phyloP scores from a whole-genome alignment of 78 protist species.

The Dictyostelium capitatum region DNA sequence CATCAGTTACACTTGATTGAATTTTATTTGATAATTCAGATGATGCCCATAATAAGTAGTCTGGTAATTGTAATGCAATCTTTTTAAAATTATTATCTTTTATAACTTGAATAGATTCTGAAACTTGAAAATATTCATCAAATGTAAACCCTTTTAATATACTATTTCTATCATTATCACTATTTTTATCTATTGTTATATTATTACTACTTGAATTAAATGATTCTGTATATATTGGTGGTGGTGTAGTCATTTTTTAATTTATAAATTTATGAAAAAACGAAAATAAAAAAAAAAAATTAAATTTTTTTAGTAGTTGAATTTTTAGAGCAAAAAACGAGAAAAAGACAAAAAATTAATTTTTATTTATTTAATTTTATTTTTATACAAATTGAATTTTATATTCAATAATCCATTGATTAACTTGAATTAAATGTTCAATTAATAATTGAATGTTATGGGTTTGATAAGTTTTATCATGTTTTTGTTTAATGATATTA shows the following conservation, averaged over 20 bases:
- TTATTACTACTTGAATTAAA: constrained; percentile 18
- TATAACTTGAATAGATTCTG: constrained; percentile 17
- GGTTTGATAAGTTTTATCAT: background rate
- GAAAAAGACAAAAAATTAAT: background rate
- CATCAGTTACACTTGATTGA: background rate
- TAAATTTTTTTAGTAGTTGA: no score
- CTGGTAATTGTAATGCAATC: constrained; percentile 76
- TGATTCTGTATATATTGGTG: constrained; percentile 27
- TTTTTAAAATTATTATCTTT: constrained; percentile 35
- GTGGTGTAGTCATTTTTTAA: background rate
- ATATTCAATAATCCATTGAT: background rate
- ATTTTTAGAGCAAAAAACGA: background rate
- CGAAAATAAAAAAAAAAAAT: background rate
- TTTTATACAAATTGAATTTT: constrained; percentile 5
- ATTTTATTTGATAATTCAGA: constrained; percentile 14
- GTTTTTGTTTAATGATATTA: background rate
- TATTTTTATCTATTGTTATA: background rate
- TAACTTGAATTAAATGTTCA: constrained; percentile 15
- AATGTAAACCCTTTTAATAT: constrained; percentile 6
- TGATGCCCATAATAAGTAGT: constrained; percentile 61
- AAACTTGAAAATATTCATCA: constrained; percentile 38
- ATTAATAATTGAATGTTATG: background rate
- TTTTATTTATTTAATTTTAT: background rate
- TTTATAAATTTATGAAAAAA: background rate
- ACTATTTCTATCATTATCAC: background rate